phyloP scores from a whole-genome alignment of 108 stramenopile species.

The Pseudonitzschia delicatissima region DNA sequence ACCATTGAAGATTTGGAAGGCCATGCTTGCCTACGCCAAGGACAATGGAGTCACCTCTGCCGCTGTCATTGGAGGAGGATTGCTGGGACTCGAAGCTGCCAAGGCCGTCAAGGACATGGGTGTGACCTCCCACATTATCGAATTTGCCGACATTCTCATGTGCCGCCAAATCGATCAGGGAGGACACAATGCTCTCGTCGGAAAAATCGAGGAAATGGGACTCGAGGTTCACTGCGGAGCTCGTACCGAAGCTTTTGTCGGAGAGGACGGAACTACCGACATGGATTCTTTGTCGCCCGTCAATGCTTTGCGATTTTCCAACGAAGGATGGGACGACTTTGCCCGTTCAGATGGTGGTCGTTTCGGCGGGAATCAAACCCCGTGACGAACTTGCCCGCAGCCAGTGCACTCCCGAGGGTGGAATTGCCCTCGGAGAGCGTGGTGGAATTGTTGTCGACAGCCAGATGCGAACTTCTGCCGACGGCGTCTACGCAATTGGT shows the following conservation, averaged over 20 bases:
- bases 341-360: conserved; percentile 90
- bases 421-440: conserved; percentile 81
- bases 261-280: conserved; percentile 78
- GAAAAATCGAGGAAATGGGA: conserved; percentile 90
- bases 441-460: conserved; percentile 91
- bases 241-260: conserved; percentile 86
- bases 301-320: conserved; percentile 69
- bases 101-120: conserved; percentile 92
- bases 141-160: conserved; percentile 93
- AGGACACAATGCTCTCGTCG: conserved; percentile 88
- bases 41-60: conserved; percentile 79
- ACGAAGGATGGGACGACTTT: conserved; percentile 89
- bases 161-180: conserved; percentile 94
- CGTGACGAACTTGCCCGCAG: conserved; percentile 87
- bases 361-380: conserved; percentile 90
- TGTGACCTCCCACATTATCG: conserved; percentile 86
- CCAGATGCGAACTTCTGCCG: conserved; percentile 66
- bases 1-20: conserved; percentile 93
- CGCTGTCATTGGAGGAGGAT: conserved; percentile 94
- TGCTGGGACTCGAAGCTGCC: conserved; percentile 54
- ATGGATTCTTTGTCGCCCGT: conserved; percentile 65
- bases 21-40: conserved; percentile 84
- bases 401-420: conserved; percentile 15
- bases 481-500: conserved; percentile 89
- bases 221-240: conserved; percentile 90